A percentile compares a stretch with the other conserved stretches of the same genome.
Conservation (phyloP, 129 eudicot genomes). For the Saposhnikovia divaricata region DNA sequence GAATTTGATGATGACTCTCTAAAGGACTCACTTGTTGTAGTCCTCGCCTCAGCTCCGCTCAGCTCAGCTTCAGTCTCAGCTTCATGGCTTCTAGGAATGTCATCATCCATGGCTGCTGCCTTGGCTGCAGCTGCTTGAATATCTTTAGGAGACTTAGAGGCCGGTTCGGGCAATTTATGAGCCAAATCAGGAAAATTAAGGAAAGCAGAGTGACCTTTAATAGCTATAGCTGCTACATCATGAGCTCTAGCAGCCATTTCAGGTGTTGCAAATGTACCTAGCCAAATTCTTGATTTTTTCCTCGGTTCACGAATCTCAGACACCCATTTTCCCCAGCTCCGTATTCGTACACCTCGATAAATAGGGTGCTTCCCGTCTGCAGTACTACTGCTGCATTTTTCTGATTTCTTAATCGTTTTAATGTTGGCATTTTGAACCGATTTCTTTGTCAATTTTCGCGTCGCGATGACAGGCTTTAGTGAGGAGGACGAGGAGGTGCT, state of each 20-base stretch:
- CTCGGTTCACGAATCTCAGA: conserved; percentile 46
- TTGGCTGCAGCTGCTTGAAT: conserved; percentile 37
- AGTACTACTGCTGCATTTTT: background rate
- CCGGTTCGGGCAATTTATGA: conserved; percentile 28
- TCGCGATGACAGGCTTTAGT: background rate
- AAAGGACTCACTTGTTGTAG: background rate
- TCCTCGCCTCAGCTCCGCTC: conserved; percentile 9
- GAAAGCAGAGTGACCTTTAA: conserved; percentile 31
- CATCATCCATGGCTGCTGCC: conserved; percentile 22
- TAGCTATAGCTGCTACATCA: conserved; percentile 43
- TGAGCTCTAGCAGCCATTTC: conserved; percentile 51
- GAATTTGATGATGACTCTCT: conserved; percentile 17
- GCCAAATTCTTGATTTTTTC: conserved; percentile 46
- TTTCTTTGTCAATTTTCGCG: background rate
- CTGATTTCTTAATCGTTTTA: background rate
- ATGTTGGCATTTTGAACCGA: background rate
- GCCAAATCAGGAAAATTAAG: conserved; percentile 42
- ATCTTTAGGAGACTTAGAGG: conserved; percentile 39
- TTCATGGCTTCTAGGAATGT: background rate
- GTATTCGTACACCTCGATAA: conserved; percentile 29
- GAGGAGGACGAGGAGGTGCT: conserved; percentile 6
- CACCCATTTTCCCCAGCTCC: conserved; percentile 56
- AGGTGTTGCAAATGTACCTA: conserved; percentile 38
- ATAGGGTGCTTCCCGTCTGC: conserved; percentile 18
- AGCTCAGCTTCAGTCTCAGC: conserved; percentile 1